These are phyloP conservation scores for Nymphaea colorata DNA, from an alignment of 164 flowering plant genomes.

Conservation along the genomic window DNA sequence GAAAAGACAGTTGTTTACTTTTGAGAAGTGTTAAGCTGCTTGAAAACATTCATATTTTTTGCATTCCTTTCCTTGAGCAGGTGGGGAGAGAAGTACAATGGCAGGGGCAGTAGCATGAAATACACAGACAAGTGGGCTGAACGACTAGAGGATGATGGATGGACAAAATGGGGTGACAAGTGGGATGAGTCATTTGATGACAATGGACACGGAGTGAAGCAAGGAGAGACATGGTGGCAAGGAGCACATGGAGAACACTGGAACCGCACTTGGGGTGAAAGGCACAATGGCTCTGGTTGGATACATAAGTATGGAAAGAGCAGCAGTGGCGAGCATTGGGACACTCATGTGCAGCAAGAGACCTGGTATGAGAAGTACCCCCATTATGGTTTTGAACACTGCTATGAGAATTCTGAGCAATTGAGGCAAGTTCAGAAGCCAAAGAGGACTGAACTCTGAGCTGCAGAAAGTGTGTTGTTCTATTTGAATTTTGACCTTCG, in stretches of 20 bases:
- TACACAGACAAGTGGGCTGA: constrained; percentile 99
- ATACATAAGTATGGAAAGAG: constrained; percentile 95
- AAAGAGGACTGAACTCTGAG: neutral
- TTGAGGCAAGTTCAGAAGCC: constrained; percentile 60
- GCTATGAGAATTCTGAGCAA: constrained; percentile 74
- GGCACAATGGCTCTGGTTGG: constrained; percentile 97
- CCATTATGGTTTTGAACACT: constrained; percentile 77
- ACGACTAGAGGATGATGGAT: constrained; percentile 66
- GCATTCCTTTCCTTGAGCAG: constrained; percentile 19
- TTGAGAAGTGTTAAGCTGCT: no score
- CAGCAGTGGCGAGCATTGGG: constrained; percentile 98
- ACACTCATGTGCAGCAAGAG: constrained; percentile 65
- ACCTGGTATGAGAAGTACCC: constrained; percentile 94
- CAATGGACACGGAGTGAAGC: constrained; percentile 68
- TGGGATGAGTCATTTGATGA: constrained; percentile 88
- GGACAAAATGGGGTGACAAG: constrained; percentile 98
- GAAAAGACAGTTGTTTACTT: no score
- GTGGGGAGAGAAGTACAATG: constrained; percentile 98
- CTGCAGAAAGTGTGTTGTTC: neutral
- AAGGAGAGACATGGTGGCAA: constrained; percentile 98
- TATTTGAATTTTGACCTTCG: no score
- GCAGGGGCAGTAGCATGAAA: constrained; percentile 77
- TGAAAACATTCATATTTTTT: no score
- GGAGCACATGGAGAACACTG: constrained; percentile 81
- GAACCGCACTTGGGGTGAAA: constrained; percentile 98